phyloP scores from a whole-genome alignment of 129 eudicot genomes.

The Saussurea involucrata region DNA sequence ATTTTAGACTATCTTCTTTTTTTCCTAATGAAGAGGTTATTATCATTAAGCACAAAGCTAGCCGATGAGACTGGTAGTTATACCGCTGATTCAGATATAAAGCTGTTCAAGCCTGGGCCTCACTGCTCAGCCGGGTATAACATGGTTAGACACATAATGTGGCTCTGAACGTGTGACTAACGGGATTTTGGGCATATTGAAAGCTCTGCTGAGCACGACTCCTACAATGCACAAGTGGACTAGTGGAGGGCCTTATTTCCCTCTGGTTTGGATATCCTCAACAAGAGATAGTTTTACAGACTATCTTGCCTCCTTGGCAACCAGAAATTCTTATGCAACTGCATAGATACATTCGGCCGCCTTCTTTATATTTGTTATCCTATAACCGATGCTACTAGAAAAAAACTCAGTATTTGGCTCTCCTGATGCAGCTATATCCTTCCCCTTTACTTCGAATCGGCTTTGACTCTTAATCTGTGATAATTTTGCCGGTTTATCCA shows the following conservation, averaged over 20 bases:
- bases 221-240: background rate
- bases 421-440: background rate
- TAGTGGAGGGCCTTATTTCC: background rate
- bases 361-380: background rate
- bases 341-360: background rate
- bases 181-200: background rate
- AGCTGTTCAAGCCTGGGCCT: background rate
- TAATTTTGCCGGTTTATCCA: background rate
- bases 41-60: slow-evolving; percentile 9
- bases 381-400: background rate
- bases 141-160: background rate
- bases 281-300: background rate
- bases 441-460: background rate
- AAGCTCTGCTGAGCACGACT: background rate
- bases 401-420: background rate
- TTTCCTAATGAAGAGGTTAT: background rate
- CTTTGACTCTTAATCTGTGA: background rate
- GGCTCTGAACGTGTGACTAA: background rate
- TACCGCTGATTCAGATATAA: background rate
- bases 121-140: background rate
- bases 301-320: background rate
- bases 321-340: background rate
- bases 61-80: background rate
- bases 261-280: background rate
- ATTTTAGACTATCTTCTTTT: background rate